phyloP scores from a whole-genome alignment of 2,329 filamentous ascomycete species.

The Sporothrix schenckii region DNA sequence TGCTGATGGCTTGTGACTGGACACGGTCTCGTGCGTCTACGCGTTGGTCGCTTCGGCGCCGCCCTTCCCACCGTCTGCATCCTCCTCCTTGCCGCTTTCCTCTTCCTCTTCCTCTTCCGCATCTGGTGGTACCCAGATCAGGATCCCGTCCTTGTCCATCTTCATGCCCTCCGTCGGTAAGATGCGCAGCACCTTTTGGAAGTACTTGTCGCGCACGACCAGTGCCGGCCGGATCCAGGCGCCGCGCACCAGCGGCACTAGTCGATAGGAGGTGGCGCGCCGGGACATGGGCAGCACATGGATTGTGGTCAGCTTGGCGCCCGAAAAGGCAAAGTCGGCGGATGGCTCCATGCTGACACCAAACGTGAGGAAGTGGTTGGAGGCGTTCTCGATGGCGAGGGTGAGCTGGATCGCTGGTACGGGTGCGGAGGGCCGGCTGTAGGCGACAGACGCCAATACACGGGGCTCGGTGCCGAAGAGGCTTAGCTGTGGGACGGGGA shows the following conservation, averaged over 20 bases:
- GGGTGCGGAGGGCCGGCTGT: conserved; percentile 39
- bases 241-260: conserved; percentile 69
- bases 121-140: conserved; percentile 63
- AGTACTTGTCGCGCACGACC: conserved; percentile 84
- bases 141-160: conserved; percentile 69
- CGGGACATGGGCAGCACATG: conserved; percentile 83
- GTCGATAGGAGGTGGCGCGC: conserved; percentile 69
- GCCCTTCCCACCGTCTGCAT: neutral
- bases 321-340: conserved; percentile 91
- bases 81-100: neutral
- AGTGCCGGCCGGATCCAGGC: conserved; percentile 72
- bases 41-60: neutral
- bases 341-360: conserved; percentile 88
- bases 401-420: conserved; percentile 45
- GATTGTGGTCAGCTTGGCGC: conserved; percentile 76
- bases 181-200: conserved; percentile 85
- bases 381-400: conserved; percentile 85
- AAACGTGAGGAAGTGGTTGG: conserved; percentile 92
- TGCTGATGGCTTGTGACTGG: neutral
- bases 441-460: conserved; percentile 66
- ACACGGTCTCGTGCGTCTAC: neutral
- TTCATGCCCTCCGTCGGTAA: conserved; percentile 73
- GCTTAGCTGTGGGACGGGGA: conserved; percentile 78
- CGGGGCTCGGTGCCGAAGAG: conserved; percentile 84
- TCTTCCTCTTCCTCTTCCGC: conserved; percentile 30